Base-by-base conservation (phyloP, 1,284 basidiomycete species). In the Trametes hirsuta region DNA sequence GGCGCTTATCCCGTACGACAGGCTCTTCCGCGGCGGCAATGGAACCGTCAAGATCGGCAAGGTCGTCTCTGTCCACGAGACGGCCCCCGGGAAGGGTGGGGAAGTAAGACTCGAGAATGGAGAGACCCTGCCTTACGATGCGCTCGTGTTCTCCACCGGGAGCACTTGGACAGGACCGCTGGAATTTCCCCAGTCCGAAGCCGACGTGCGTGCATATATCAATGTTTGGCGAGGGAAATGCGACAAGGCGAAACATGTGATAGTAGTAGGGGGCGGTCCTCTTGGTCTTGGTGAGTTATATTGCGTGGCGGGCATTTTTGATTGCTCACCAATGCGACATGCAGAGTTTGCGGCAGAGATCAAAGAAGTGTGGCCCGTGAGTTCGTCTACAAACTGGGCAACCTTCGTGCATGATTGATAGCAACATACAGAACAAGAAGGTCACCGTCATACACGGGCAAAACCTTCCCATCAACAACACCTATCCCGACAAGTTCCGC, bases 371-470 rank as follows among this genome's bases (percentile, higher is more conserved):
- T 81, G 76, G 64, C 80, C 84, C 2, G 83, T 54, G 30, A 22
- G 25, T 35, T 34, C 18, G 12, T 47, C 11, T 30, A 5, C 30
- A 30, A 30, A 30, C 30, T 30, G 30, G 30, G 5, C 4, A 12
- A 9, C 0, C 22, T 21, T 34, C 4, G 11, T 15, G 55, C 45
- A 50, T n/a, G 8, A 11, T 50, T 47, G 41, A 18, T 42, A 58
- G 35, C n/a, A 5, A 34, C 61, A 54, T 21, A 5, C n/a, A 52
- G 50, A 6, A 52, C 25, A 87, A 84, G 70, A 78, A 80, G 61
- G 79, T 90, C 8, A 89, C 87, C 8, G 80, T 91, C 50, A 81
- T 91, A 1, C 87, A 91, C n/a, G 77, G 79, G 25, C 75, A 77
- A 21, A 61, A 67, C 1, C 70, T 75, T 18, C 80, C 89, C 4